Percentiles rank a stretch among this genome's conserved stretches.
Conservation (phyloP, 164 flowering plant species). For the Chimonanthus salicifolius region DNA sequence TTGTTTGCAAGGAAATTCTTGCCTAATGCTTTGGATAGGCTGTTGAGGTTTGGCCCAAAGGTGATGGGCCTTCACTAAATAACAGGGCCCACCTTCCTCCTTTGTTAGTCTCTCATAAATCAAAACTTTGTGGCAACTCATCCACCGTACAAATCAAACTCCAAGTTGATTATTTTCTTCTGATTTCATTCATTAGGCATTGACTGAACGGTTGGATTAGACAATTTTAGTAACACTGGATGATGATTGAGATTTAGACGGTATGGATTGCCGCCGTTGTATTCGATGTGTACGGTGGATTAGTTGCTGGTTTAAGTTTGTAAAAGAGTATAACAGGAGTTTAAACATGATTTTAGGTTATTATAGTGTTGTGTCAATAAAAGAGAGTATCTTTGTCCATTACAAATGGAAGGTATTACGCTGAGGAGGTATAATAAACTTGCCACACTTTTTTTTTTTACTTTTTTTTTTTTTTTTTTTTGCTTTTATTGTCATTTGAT, state of each 20-base stretch:
- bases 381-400: background rate
- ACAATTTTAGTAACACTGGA: background rate
- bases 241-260: background rate
- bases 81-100: too few species aligned
- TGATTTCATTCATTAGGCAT: too few species aligned
- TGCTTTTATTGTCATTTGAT: too few species aligned
- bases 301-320: background rate
- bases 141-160: too few species aligned
- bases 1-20: slow-evolving; percentile 83
- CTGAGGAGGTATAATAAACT: too few species aligned
- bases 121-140: too few species aligned
- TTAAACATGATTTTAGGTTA: background rate
- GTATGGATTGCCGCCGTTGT: background rate
- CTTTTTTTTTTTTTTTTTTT: too few species aligned
- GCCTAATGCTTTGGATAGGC: slow-evolving; percentile 43
- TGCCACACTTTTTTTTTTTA: too few species aligned
- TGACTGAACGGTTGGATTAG: too few species aligned
- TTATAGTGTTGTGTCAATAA: background rate
- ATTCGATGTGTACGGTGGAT: background rate
- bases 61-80: slow-evolving; percentile 38
- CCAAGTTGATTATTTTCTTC: too few species aligned
- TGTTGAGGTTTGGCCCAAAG: slow-evolving; percentile 48
- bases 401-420: background rate
- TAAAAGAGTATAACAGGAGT: background rate
- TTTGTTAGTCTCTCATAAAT: too few species aligned